These are phyloP conservation scores for Staphylotrichum tortipilum DNA, from an alignment of 495 filamentous ascomycete species.

Conservation along the genomic window DNA sequence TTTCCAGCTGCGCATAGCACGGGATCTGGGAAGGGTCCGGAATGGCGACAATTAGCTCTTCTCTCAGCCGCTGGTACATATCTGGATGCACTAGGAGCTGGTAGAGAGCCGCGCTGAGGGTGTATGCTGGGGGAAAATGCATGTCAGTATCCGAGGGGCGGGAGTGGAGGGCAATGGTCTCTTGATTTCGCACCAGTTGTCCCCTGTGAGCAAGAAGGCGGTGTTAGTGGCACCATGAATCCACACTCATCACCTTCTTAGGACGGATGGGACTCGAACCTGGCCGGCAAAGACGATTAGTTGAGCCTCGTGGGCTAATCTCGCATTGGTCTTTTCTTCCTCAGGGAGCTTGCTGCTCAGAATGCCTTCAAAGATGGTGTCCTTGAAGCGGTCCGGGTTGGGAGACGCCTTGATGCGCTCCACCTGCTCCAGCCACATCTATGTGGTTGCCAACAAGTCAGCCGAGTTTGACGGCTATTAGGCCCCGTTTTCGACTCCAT, in stretches of 20 bases:
- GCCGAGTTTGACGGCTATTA: no score
- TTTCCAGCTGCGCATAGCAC: background rate
- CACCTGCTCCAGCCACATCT: conserved; percentile 6
- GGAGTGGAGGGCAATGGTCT: background rate
- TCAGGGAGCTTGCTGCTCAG: conserved; percentile 1
- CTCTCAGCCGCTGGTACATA: background rate
- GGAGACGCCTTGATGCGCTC: background rate
- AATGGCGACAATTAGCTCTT: background rate
- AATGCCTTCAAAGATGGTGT: conserved; percentile 9
- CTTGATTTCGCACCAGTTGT: background rate
- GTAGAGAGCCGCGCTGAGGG: background rate
- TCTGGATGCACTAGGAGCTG: background rate
- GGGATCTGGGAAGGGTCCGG: background rate
- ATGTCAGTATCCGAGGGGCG: background rate
- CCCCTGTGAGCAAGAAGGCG: no score
- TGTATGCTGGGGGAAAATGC: conserved; percentile 1
- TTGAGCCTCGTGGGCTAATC: conserved; percentile 1
- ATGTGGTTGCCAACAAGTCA: no score
- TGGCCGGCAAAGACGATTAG: conserved; percentile 6
- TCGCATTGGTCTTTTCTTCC: background rate
- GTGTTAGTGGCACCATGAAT: no score
- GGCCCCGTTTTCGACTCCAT: no score
- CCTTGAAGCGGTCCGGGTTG: background rate
- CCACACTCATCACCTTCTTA: no score
- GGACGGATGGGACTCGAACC: no score